These are phyloP conservation scores for Phanerodontia chrysosporium DNA, from an alignment of 768 basidiomycete genomes.

Conservation along the genomic window DNA sequence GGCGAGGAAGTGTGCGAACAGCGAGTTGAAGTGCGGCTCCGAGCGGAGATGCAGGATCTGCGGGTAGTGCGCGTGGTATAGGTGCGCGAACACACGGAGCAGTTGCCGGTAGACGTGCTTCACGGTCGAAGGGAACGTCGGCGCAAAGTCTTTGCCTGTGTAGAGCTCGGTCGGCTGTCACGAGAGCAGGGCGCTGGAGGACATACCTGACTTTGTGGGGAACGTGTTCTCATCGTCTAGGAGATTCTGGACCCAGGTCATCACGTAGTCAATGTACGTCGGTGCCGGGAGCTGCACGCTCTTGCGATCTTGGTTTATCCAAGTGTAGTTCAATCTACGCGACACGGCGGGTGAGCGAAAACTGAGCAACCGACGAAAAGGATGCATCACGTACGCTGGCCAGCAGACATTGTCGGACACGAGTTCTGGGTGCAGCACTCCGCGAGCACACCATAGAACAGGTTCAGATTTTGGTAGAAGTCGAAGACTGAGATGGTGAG, in stretches of 20 bases:
- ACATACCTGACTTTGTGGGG: constrained; percentile 90
- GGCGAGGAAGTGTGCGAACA: constrained; percentile 96
- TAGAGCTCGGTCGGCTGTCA: not conserved
- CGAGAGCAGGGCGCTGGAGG: not conserved
- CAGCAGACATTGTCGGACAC: constrained; percentile 92
- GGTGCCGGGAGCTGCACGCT: constrained; percentile 86
- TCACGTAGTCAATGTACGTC: constrained; percentile 96
- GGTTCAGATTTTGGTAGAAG: constrained; percentile 95
- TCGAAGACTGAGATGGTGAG: constrained; percentile 81
- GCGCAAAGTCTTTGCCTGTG: constrained; percentile 82
- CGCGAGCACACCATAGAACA: constrained; percentile 91
- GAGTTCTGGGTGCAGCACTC: constrained; percentile 89
- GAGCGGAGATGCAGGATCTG: constrained; percentile 89
- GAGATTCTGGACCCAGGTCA: constrained; percentile 94
- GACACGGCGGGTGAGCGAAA: not conserved
- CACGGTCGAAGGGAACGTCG: constrained; percentile 81
- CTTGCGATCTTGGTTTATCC: constrained; percentile 91
- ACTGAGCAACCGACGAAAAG: not conserved
- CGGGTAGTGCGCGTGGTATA: constrained; percentile 92
- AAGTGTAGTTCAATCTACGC: constrained; percentile 82
- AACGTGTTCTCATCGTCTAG: constrained; percentile 93
- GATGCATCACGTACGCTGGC: constrained; percentile 56
- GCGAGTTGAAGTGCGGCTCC: constrained; percentile 94
- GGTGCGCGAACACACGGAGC: constrained; percentile 93
- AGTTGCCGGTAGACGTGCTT: constrained; percentile 97